Evolutionary conservation across 495 filamentous ascomycete species (phyloP), one percentile per base, ranked within the genome.

Genomic region (Acidiella bohemica): DNA sequence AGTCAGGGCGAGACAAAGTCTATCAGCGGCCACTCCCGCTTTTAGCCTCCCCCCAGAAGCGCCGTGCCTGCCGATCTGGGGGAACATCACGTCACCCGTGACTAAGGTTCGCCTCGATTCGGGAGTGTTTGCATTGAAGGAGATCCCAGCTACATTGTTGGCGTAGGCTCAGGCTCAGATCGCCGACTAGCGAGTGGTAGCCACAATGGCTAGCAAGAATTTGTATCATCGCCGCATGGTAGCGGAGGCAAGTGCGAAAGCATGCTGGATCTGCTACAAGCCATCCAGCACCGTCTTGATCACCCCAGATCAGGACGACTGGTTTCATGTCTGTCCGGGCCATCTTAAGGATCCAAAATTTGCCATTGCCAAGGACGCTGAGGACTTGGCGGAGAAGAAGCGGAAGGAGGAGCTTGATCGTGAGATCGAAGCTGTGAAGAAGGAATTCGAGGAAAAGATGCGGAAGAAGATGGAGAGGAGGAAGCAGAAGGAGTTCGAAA

Each of bases 241-340:
- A 33, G 86, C 90, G 17, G 84, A 93, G 34, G 75, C 78, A 28
- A 71, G 73, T 8, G 70, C 78, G 4, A 93, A 84, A 58, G 67
- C 84, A 31, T 97, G 90, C 59, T 73, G 80, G 54, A 75, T 97
- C 45, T 97, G 90, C 66, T 87, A 78, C 67, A 93, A 90, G 58
- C 80, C 81, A 4, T 84, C 79, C 32, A 73, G 78, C 6, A 85
- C 75, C 53, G 90, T 96, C 18, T 66, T 97, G 42, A 80, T 94
- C 45, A 94, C 85, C 2, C 70, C 83, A 0, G 84, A 93, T 53
- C 88, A 82, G 58, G 93, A 88, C 83, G 90, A 97, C 57, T 93
- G 82, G 66, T 96, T 97, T 60, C 93, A 92, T 55, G 70, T 88
- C 22, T 97, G 90, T 53, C 70, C 76, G 11, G 65, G 70, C 30